A percentile compares a stretch with the other conserved stretches of the same genome.
Conservation (phyloP, 73 alveolate genomes). For the Paramecium tetraurelia region DNA sequence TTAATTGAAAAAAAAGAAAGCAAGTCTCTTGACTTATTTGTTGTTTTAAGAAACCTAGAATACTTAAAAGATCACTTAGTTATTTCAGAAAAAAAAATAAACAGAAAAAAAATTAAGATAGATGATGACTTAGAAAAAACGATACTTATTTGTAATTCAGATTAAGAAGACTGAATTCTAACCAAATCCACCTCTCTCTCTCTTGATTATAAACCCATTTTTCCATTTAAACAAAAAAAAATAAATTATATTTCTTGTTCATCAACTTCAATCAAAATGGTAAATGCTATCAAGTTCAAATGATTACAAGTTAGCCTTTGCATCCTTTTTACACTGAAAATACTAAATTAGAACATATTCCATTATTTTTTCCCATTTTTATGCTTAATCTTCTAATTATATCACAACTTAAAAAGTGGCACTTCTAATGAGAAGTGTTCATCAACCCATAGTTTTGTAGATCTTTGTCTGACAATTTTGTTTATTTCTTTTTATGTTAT, state of each 20-base stretch:
- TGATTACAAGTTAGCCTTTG: not conserved
- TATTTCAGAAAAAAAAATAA: not conserved
- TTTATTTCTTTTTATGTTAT: too few species aligned
- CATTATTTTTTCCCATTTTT: constrained; percentile 78
- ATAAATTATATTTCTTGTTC: not conserved
- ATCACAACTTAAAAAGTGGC: not conserved
- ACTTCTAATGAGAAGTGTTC: not conserved
- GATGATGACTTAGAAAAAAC: not conserved
- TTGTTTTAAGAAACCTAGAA: not conserved
- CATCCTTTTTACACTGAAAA: not conserved
- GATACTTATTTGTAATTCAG: not conserved
- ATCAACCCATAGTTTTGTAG: not conserved
- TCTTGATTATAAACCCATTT: not conserved
- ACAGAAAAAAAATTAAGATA: not conserved
- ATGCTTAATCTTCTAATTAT: not conserved
- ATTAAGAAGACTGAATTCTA: not conserved
- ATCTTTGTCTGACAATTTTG: not conserved
- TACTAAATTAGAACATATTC: not conserved
- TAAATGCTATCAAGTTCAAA: not conserved
- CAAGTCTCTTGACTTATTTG: not conserved
- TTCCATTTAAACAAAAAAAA: not conserved
- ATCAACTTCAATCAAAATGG: not conserved
- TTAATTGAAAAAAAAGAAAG: not conserved
- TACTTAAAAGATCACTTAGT: not conserved
- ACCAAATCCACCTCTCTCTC: not conserved